Evolutionary conservation across 2,329 filamentous ascomycete genomes (phyloP), one percentile per base, ranked within the genome.

Genomic region (Xylaria sp.): DNA sequence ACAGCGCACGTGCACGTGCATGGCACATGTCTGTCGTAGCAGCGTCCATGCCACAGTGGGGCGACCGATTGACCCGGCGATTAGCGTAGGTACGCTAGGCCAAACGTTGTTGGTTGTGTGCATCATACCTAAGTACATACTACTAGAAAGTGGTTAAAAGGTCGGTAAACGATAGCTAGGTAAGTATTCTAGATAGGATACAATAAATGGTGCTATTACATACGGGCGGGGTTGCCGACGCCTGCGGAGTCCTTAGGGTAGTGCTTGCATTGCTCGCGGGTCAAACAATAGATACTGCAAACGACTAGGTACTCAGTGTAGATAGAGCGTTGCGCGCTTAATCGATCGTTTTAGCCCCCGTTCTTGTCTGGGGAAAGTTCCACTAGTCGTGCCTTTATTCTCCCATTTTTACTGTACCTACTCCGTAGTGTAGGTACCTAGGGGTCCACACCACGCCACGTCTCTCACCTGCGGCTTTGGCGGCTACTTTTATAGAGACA

Each of bases 181-280:
- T 44, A 44, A 5, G 40, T 8, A 5, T 44, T 44, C 16, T 16
- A 18, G 40, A 44, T 44, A 44, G 16, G 25, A 21, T 21, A 18
- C 40, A 12, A n/a, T n/a, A 53, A 48, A 58, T 50, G 53, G 61
- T 64, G 40, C 50, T 5, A 50, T 50, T 42, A 40, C 29, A 51
- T 16, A 18, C 16, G 18, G 40, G 40, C 40, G 18, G 40, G n/a
- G 16, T 44, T n/a, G 40, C 40, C 40, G 40, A 44, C 2, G 18
- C 40, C 16, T 18, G 40, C 16, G 40, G 13, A 16, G 40, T 44
- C 2, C 40, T 44, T 44, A 4, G 10, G 10, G 32, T 35, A 18
- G 5, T 44, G 18, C 6, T 44, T 44, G 13, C 16, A 5, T n/a
- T 44, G 6, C 40, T 44, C 40, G 40, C 40, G 5, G 16, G 40